Percentiles rank a stretch among this genome's conserved stretches.
Evolutionary conservation across 768 basidiomycete genomes (phyloP).

Genomic region (Amyloporia xantha): DNA sequence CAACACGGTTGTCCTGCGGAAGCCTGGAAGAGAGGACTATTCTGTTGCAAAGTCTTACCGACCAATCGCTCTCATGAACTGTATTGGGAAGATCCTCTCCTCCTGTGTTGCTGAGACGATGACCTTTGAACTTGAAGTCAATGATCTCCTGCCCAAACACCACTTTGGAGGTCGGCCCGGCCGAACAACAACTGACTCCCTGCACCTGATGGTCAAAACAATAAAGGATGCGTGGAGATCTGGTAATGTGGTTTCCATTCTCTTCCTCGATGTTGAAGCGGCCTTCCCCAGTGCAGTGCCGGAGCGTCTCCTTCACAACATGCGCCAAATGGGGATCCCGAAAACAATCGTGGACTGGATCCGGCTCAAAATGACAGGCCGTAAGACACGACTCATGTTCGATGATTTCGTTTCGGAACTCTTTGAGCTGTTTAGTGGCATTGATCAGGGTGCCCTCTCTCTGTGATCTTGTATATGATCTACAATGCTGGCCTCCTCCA

Average conservation of each 20-base stretch:
- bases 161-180: conserved; percentile 24
- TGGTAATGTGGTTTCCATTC: conserved; percentile 5
- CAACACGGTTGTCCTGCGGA: conserved; percentile 26
- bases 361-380: conserved; percentile 11
- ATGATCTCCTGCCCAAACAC: conserved; percentile 6
- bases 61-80: conserved; percentile 28
- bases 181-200: conserved; percentile 19
- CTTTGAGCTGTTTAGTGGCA: conserved; percentile 19
- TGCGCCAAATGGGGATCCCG: conserved; percentile 12
- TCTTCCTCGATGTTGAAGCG: conserved; percentile 29
- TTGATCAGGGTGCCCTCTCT: conserved; percentile 30
- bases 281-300: conserved; percentile 22
- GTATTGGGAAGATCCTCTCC: conserved; percentile 18
- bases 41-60: conserved; percentile 25
- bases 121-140: conserved; percentile 3
- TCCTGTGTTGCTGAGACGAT: conserved; percentile 15
- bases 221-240: conserved; percentile 20
- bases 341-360: conserved; percentile 14
- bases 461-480: conserved; percentile 25
- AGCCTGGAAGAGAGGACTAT: conserved; percentile 30
- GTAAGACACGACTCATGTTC: conserved; percentile 17
- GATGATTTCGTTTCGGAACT: conserved; percentile 19
- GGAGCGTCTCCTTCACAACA: conserved; percentile 12
- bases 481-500: conserved; percentile 25
- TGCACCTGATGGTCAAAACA: conserved; percentile 18